Percentiles rank a stretch among this genome's conserved stretches.
Evolutionary conservation across 1,284 basidiomycete genomes (phyloP).

Genomic region (Apiotrichum gracile): DNA sequence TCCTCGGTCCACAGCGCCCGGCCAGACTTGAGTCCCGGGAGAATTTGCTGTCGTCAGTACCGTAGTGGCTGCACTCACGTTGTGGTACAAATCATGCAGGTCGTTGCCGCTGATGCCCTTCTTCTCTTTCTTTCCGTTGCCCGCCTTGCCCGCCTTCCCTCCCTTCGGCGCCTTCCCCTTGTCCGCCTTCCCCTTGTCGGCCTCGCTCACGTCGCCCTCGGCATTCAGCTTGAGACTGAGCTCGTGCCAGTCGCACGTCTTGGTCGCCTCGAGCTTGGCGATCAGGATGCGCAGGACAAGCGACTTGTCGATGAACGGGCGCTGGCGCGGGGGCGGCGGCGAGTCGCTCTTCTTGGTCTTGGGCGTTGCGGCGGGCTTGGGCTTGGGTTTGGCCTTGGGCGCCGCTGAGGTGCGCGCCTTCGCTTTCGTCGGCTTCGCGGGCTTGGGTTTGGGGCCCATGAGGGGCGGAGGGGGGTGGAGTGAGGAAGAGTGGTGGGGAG

Average conservation of each 20-base stretch:
- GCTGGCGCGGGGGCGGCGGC: not conserved
- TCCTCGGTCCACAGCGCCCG: constrained; percentile 19
- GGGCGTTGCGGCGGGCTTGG: not conserved
- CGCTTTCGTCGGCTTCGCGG: not conserved
- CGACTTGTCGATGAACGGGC: constrained; percentile 7
- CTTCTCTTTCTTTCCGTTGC: not conserved
- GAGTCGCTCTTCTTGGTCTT: not conserved
- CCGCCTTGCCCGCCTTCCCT: constrained; percentile 5
- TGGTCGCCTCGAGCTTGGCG: constrained; percentile 25
- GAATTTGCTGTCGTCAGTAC: constrained; percentile 20
- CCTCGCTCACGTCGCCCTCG: not conserved
- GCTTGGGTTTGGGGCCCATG: not conserved
- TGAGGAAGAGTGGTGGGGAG: not conserved
- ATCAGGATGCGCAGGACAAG: constrained; percentile 26
- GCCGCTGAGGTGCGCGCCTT: not conserved
- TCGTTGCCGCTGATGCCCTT: constrained; percentile 17
- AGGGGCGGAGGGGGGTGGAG: not conserved
- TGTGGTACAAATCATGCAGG: constrained; percentile 27
- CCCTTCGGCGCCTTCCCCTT: too few species aligned
- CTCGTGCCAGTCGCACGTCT: constrained; percentile 30
- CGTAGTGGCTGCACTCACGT: constrained; percentile 20
- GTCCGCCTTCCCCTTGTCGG: not conserved
- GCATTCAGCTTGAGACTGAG: constrained; percentile 16
- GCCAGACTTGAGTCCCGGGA: constrained; percentile 25
- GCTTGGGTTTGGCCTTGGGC: not conserved